Conservation (phyloP, 1,139 yeast genomes). For the Hyphopichia buzzinii region DNA sequence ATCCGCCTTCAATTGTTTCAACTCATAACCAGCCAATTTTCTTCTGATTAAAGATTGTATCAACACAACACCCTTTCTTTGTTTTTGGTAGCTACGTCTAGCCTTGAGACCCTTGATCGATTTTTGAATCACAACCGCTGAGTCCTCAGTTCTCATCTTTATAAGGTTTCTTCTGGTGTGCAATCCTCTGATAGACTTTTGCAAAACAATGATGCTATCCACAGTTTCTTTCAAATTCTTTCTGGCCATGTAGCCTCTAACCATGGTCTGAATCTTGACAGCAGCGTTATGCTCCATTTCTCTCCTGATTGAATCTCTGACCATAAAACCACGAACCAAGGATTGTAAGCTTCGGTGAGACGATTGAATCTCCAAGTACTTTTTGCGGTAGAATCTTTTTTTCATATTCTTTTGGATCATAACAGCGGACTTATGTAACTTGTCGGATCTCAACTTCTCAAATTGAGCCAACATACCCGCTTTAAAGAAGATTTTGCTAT, state of each 20-base stretch:
- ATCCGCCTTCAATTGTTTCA: slow-evolving; percentile 65
- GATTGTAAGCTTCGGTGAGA: slow-evolving; percentile 63
- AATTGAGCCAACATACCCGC: slow-evolving; percentile 94
- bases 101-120: slow-evolving; percentile 58
- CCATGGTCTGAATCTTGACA: slow-evolving; percentile 63
- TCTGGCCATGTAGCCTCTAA: slow-evolving; percentile 66
- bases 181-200: slow-evolving; percentile 67
- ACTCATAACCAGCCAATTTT: slow-evolving; percentile 65
- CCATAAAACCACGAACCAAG: slow-evolving; percentile 58
- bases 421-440: slow-evolving; percentile 73
- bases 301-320: slow-evolving; percentile 55
- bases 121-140: slow-evolving; percentile 73
- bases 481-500: slow-evolving; percentile 90
- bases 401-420: slow-evolving; percentile 84
- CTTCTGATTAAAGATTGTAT: slow-evolving; percentile 82
- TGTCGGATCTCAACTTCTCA: slow-evolving; percentile 81
- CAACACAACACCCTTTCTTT: slow-evolving; percentile 55
- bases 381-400: slow-evolving; percentile 60
- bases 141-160: slow-evolving; percentile 50
- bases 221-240: slow-evolving; percentile 42
- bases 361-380: slow-evolving; percentile 52
- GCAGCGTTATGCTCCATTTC: slow-evolving; percentile 69
- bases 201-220: slow-evolving; percentile 56
- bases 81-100: slow-evolving; percentile 41
- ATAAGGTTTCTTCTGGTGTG: slow-evolving; percentile 52